Percentiles rank a stretch among this genome's conserved stretches.
Evolutionary conservation across 495 filamentous ascomycete genomes (phyloP).

Genomic region (Podospora pseudocomata): DNA sequence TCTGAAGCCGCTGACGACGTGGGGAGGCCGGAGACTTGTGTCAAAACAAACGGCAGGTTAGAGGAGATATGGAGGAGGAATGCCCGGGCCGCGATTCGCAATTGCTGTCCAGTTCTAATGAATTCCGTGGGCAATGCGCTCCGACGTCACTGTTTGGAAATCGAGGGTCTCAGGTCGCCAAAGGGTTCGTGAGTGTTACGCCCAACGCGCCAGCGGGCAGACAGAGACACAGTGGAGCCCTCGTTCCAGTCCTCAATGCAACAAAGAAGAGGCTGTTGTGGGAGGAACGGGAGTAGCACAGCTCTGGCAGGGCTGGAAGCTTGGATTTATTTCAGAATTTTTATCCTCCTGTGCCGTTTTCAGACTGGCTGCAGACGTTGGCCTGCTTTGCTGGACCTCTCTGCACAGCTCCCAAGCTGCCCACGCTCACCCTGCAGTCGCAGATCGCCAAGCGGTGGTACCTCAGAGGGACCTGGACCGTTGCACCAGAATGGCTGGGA

Average conservation of each 20-base stretch:
- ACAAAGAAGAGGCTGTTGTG: conserved; percentile 2
- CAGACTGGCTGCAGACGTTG: conserved; percentile 4
- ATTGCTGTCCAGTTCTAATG: too few relatives aligned
- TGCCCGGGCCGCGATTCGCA: background rate
- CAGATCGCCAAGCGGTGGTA: conserved; percentile 6
- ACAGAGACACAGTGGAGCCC: background rate
- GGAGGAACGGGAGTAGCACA: background rate
- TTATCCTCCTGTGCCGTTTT: conserved; percentile 8
- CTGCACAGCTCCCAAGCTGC: background rate
- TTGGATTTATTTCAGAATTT: background rate
- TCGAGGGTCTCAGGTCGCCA: background rate
- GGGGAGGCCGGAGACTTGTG: background rate
- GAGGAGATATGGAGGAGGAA: background rate
- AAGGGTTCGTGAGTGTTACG: conserved; percentile 1
- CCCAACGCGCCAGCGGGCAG: background rate
- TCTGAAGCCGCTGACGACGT: background rate
- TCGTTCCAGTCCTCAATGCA: background rate
- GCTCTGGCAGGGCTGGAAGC: background rate
- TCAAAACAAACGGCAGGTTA: background rate
- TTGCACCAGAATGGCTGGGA: background rate
- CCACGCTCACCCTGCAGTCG: background rate
- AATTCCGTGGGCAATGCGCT: too few relatives aligned
- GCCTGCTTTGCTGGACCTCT: background rate
- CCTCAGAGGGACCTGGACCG: background rate
- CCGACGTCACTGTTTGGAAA: too few relatives aligned